Evolutionary conservation across 768 basidiomycete genomes (phyloP), one percentile per base, ranked within the genome.

Genomic region (Panaeolus papilionaceus): DNA sequence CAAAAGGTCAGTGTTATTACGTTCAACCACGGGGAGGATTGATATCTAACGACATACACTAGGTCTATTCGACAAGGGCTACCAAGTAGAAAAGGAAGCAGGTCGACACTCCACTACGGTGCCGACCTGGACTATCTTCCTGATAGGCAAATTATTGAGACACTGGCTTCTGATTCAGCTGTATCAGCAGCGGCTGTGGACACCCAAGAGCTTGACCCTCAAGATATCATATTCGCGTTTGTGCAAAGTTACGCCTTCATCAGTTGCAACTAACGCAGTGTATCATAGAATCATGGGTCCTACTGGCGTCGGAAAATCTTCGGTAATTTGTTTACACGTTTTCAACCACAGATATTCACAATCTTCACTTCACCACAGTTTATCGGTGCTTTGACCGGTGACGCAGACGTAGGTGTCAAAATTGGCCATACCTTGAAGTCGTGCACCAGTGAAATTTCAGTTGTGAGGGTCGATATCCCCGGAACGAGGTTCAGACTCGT

Each of bases 391-490:
- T 40, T 38, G 38, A 39, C 49, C 39, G 62, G 66, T 38, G 33
- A 54, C 62, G 11, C 40, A 38, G 3, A 23, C 64, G 14, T n/a
- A 47, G 37, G 64, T 37, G 33, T 38, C 33, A 2, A 33, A 7
- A 63, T 62, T 16, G 64, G 64, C 12, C 58, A 68, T 38, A 26
- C 23, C 26, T 44, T 68, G 6, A 45, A 38, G 38, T 62, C 67
- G 14, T 68, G 64, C 58, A 68, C 67, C 8, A 38, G 38, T 16
- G 16, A 62, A n/a, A 62, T 68, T n/a, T 37, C 63, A 28, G 51
- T 61, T 18, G 45, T 73, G 63, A 71, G 67, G 23, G 64, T 69
- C 14, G 64, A 51, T 3, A 70, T 74, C 23, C 74, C 72, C 7
- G 64, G 61, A 62, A 58, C 54, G 28, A 58, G 54, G 54, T 58